phyloP scores from a whole-genome alignment of 106 monocot genomes.

The Posidonia australis region DNA sequence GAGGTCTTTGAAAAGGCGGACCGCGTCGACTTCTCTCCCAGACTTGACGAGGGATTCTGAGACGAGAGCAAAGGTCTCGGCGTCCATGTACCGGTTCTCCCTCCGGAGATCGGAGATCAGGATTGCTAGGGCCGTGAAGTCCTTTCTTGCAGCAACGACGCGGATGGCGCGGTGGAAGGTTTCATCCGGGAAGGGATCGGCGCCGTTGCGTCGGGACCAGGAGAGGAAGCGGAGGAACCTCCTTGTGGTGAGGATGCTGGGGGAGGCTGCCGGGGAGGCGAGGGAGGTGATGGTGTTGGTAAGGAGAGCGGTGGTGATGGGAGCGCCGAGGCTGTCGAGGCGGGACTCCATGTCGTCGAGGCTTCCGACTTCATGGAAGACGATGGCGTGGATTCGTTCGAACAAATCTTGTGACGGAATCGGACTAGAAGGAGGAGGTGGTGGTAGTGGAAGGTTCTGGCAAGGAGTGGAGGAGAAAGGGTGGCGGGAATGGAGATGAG shows the following conservation, averaged over 20 bases:
- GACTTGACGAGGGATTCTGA: conserved; percentile 35
- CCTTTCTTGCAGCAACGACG: conserved; percentile 29
- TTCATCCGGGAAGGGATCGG: conserved; percentile 4
- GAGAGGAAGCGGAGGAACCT: conserved; percentile 50
- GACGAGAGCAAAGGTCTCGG: conserved; percentile 26
- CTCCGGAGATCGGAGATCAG: conserved; percentile 25
- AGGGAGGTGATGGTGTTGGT: conserved; percentile 25
- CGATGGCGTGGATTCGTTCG: conserved; percentile 11
- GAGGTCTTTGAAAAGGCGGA: conserved; percentile 34
- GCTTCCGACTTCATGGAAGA: conserved; percentile 32
- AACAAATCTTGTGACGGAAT: neutral
- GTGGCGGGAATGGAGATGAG: neutral
- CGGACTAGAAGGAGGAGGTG: too few relatives aligned
- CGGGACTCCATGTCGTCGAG: conserved; percentile 45
- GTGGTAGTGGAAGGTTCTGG: neutral
- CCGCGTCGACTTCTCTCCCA: conserved; percentile 34
- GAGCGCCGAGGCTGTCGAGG: conserved; percentile 22
- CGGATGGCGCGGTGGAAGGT: conserved; percentile 34
- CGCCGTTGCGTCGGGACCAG: conserved; percentile 34
- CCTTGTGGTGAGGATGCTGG: conserved; percentile 14
- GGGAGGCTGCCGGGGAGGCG: conserved; percentile 5
- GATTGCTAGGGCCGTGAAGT: conserved; percentile 34
- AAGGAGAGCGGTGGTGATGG: conserved; percentile 21
- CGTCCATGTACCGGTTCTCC: conserved; percentile 24
- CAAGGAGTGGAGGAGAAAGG: neutral